These are phyloP conservation scores for Tetrahymena thermophila DNA, from an alignment of 73 alveolate genomes.

Conservation along the genomic window DNA sequence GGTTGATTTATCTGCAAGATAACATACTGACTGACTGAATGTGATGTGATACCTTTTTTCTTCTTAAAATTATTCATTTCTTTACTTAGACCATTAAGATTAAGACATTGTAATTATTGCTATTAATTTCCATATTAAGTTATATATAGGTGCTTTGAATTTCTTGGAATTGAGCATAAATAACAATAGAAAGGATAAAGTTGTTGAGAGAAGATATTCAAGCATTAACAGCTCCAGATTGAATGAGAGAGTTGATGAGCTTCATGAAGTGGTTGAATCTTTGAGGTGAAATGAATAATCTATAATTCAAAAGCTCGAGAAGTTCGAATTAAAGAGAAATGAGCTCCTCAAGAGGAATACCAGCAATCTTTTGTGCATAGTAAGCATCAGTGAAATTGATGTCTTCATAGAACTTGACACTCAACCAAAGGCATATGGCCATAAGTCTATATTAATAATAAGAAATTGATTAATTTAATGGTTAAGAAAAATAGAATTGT, in stretches of 20 bases:
- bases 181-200: not conserved
- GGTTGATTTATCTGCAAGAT: not conserved
- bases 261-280: not conserved
- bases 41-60: too few relatives aligned
- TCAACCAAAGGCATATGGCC: not conserved
- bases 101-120: not conserved
- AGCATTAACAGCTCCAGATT: not conserved
- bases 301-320: not conserved
- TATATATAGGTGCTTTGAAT: not conserved
- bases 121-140: not conserved
- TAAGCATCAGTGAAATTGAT: not conserved
- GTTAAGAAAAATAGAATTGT: not conserved
- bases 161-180: not conserved
- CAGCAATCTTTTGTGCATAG: not conserved
- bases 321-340: not conserved
- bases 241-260: not conserved
- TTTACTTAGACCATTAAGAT: not conserved
- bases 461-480: not conserved
- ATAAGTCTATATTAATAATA: not conserved
- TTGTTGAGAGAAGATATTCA: not conserved
- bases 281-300: not conserved
- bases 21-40: not conserved
- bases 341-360: not conserved
- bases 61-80: not conserved
- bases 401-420: not conserved